A percentile compares a stretch with the other conserved stretches of the same genome.
phyloP scores from a whole-genome alignment of 2,329 filamentous ascomycete genomes.

The Plenodomus biglobosus region DNA sequence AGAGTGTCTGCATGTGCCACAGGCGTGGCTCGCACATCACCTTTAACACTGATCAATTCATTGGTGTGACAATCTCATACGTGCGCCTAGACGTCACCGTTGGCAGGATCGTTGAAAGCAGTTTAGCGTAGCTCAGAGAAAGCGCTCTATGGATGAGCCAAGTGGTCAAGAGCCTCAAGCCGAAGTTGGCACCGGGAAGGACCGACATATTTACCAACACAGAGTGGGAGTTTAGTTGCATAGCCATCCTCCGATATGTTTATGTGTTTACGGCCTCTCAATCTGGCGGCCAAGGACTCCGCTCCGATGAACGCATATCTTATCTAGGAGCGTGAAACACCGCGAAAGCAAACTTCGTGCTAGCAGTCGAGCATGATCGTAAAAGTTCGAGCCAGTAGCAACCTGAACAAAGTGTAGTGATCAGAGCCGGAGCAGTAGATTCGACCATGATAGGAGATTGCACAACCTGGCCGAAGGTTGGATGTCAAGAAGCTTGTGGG shows the following conservation, averaged over 20 bases:
- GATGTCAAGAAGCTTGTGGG: not conserved
- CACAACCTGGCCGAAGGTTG: not conserved
- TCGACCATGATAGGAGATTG: not conserved
- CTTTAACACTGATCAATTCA: conserved; percentile 9
- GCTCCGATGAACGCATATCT: not conserved
- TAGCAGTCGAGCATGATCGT: not conserved
- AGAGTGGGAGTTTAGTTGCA: conserved; percentile 15
- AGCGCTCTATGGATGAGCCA: conserved; percentile 15
- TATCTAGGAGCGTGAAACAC: not conserved
- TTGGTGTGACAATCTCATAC: conserved; percentile 19
- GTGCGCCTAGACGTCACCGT: conserved; percentile 30
- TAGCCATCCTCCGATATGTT: not conserved
- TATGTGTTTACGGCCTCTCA: conserved; percentile 1
- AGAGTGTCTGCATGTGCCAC: conserved; percentile 5
- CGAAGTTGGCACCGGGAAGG: conserved; percentile 19
- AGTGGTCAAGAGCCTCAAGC: conserved; percentile 30
- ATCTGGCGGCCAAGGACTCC: conserved; percentile 9
- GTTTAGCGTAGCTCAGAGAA: conserved; percentile 11
- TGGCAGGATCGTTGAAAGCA: conserved; percentile 6
- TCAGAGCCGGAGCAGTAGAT: too few species aligned
- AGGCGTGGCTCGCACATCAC: conserved; percentile 12
- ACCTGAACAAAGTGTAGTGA: too few species aligned
- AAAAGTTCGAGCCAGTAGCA: not conserved
- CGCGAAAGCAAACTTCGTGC: not conserved
- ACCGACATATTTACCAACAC: conserved; percentile 6